These are phyloP conservation scores for Fusarium abutilonis DNA, from an alignment of 2,329 filamentous ascomycete species.

Conservation along the genomic window DNA sequence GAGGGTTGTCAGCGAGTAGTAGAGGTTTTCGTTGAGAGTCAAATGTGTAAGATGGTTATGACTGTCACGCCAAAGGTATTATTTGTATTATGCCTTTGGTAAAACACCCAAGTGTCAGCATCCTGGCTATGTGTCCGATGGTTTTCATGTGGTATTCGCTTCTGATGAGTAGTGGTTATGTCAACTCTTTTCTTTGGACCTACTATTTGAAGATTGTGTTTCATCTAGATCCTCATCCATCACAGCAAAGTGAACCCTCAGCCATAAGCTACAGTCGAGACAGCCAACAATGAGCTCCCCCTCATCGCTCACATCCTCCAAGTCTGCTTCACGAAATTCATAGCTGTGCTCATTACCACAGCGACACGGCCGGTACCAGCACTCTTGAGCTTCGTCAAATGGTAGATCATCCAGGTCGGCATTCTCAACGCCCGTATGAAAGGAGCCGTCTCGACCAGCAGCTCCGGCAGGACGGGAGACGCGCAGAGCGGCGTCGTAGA, in stretches of 20 bases:
- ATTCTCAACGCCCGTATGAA: conserved; percentile 69
- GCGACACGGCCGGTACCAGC: conserved; percentile 68
- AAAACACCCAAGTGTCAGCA: too few relatives aligned
- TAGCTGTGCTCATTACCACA: conserved; percentile 72
- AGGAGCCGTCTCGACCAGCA: conserved; percentile 45
- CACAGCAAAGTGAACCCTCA: conserved; percentile 71
- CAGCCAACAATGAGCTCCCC: conserved; percentile 73
- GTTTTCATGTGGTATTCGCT: not conserved
- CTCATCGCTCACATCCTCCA: conserved; percentile 66
- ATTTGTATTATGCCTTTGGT: too few relatives aligned
- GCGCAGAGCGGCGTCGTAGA: conserved; percentile 64
- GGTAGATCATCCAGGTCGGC: conserved; percentile 72
- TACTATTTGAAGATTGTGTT: conserved; percentile 11
- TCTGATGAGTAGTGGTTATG: not conserved
- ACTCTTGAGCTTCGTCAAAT: conserved; percentile 58
- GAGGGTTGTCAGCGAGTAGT: not conserved
- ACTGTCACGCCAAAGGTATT: too few relatives aligned
- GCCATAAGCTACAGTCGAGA: conserved; percentile 72
- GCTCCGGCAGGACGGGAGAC: conserved; percentile 43
- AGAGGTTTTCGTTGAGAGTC: not conserved
- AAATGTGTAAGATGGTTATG: not conserved
- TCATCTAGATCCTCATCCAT: conserved; percentile 51
- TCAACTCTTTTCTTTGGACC: conserved; percentile 40
- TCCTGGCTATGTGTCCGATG: too few relatives aligned
- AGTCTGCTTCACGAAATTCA: conserved; percentile 65